These are phyloP conservation scores for Escallonia herrerae DNA, from an alignment of 129 eudicot genomes.

Conservation along the genomic window DNA sequence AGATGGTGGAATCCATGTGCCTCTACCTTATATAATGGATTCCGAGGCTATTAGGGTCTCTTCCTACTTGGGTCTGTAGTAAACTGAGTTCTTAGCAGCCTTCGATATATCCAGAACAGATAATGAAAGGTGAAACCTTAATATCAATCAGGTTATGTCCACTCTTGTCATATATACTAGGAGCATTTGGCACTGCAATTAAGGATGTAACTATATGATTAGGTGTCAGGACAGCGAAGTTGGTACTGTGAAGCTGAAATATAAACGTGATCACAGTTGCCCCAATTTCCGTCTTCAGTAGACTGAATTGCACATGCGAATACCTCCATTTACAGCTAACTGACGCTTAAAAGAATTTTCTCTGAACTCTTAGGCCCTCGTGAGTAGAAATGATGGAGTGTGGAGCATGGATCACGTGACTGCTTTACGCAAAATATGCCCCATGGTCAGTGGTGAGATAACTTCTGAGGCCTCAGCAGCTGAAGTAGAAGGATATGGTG, in stretches of 20 bases:
- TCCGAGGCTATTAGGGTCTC: no score
- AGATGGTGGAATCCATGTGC: no score
- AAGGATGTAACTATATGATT: neutral
- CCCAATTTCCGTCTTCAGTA: no score
- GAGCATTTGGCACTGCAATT: neutral
- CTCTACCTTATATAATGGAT: no score
- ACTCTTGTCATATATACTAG: neutral
- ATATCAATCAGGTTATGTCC: no score
- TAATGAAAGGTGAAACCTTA: no score
- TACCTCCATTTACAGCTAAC: neutral
- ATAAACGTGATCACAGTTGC: neutral
- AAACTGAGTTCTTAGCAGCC: no score
- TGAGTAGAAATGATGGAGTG: slow-evolving; percentile 89
- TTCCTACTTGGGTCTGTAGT: no score
- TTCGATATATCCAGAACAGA: no score
- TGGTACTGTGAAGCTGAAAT: neutral
- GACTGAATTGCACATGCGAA: neutral
- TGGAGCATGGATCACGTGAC: slow-evolving; percentile 84
- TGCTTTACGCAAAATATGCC: slow-evolving; percentile 88
- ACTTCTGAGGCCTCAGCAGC: slow-evolving; percentile 93
- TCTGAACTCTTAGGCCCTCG: slow-evolving; percentile 65
- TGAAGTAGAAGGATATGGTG: slow-evolving; percentile 97
- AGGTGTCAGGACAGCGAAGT: neutral
- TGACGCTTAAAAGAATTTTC: slow-evolving; percentile 1
- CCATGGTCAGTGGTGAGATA: slow-evolving; percentile 89